Percentiles rank a stretch among this genome's conserved stretches.
phyloP scores from a whole-genome alignment of 1,284 basidiomycete genomes.

The Cutaneotrichosporon curvatum region DNA sequence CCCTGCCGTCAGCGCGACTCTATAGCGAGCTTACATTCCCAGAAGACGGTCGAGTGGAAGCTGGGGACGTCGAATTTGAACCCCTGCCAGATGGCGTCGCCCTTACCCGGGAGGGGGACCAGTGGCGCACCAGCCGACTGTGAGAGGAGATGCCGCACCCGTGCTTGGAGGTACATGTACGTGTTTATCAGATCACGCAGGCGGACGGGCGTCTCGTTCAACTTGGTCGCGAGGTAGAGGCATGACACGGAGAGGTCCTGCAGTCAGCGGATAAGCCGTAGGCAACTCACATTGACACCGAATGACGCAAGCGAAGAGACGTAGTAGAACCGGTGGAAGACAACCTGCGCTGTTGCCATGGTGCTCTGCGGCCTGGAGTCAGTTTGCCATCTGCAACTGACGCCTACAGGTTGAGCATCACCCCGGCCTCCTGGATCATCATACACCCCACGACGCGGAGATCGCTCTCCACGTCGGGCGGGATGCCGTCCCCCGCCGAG shows the following conservation, averaged over 20 bases:
- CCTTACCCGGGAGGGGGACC: background rate
- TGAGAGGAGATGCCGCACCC: slow-evolving; percentile 36
- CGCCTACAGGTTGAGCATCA: slow-evolving; percentile 73
- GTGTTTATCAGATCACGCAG: slow-evolving; percentile 92
- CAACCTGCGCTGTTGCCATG: slow-evolving; percentile 88
- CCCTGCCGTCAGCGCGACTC: slow-evolving; percentile 16
- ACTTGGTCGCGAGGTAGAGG: slow-evolving; percentile 88
- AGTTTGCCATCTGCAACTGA: background rate
- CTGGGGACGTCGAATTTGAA: slow-evolving; percentile 36
- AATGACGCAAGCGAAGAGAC: slow-evolving; percentile 91
- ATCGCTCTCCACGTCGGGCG: slow-evolving; percentile 72
- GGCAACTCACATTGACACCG: slow-evolving; percentile 67
- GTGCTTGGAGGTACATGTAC: slow-evolving; percentile 65
- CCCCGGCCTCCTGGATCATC: slow-evolving; percentile 88
- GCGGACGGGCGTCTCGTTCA: slow-evolving; percentile 85
- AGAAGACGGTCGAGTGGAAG: slow-evolving; percentile 41
- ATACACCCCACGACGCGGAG: slow-evolving; percentile 81
- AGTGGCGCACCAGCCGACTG: slow-evolving; percentile 22
- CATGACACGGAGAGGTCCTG: slow-evolving; percentile 90
- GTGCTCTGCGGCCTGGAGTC: slow-evolving; percentile 80
- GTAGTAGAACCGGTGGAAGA: slow-evolving; percentile 96
- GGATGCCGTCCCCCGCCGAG: slow-evolving; percentile 73
- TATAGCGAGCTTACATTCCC: slow-evolving; percentile 32
- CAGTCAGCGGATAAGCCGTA: background rate
- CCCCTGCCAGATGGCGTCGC: slow-evolving; percentile 21